These are phyloP conservation scores for Phytophthora podocarpi DNA, from an alignment of 352 stramenopile species.

Conservation along the genomic window DNA sequence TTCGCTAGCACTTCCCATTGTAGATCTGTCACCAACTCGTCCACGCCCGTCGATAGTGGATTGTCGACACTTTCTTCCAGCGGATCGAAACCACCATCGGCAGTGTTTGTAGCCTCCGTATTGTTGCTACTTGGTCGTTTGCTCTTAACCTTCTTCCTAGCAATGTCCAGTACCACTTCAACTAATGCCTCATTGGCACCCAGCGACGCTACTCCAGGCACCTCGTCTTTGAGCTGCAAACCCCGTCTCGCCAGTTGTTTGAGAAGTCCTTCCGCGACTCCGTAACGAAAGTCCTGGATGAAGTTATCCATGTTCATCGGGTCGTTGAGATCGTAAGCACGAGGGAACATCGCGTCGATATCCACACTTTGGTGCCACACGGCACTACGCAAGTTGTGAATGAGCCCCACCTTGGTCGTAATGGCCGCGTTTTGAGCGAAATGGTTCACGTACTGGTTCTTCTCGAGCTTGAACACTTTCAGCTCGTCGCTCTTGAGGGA, in stretches of 20 bases:
- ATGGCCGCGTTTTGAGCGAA: conserved; percentile 92
- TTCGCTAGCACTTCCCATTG: conserved; percentile 75
- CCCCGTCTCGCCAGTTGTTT: conserved; percentile 59
- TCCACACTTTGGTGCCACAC: conserved; percentile 87
- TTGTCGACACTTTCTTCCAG: conserved; percentile 73
- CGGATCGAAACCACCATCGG: conserved; percentile 31
- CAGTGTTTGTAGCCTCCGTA: not conserved
- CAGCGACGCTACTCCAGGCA: conserved; percentile 12
- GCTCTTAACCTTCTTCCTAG: conserved; percentile 61
- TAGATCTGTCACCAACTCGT: conserved; percentile 73
- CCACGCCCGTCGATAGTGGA: conserved; percentile 21
- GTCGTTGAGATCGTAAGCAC: conserved; percentile 91
- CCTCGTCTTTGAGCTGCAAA: conserved; percentile 26
- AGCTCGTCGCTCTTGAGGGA: conserved; percentile 90
- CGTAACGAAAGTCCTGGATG: conserved; percentile 91
- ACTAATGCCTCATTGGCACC: conserved; percentile 60
- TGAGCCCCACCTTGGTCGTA: conserved; percentile 91
- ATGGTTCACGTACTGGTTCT: conserved; percentile 91
- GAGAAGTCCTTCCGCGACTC: conserved; percentile 80
- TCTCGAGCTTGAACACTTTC: conserved; percentile 76
- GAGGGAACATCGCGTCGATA: conserved; percentile 85
- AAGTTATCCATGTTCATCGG: conserved; percentile 86
- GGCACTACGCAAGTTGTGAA: conserved; percentile 79
- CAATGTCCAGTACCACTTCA: conserved; percentile 58
- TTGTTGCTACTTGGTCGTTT: conserved; percentile 35